phyloP scores from a whole-genome alignment of 1,139 yeast species.

The Yamadazyma triangularis region DNA sequence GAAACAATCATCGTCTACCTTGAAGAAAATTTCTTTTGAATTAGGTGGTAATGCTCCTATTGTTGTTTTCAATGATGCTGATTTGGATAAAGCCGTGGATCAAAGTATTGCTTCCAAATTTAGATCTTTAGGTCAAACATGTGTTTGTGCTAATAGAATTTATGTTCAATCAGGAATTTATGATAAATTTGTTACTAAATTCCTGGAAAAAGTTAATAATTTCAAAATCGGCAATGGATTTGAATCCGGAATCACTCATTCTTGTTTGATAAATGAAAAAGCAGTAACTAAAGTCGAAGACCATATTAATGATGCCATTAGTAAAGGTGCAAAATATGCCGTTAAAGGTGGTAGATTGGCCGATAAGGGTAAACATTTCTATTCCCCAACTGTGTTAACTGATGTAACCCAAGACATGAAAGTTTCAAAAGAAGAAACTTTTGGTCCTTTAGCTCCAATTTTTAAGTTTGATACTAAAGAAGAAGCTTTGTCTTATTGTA shows the following conservation, averaged over 20 bases:
- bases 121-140: conserved; percentile 81
- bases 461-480: conserved; percentile 36
- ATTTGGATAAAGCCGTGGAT: conserved; percentile 43
- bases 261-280: conserved; percentile 39
- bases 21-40: conserved; percentile 48
- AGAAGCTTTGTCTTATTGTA: conserved; percentile 34
- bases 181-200: conserved; percentile 46
- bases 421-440: conserved; percentile 41
- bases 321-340: conserved; percentile 39
- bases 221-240: conserved; percentile 44
- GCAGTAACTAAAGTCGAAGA: conserved; percentile 36
- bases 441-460: conserved; percentile 45
- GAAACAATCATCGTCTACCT: conserved; percentile 42
- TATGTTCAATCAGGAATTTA: conserved; percentile 68
- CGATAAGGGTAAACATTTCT: conserved; percentile 35
- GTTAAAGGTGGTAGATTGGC: conserved; percentile 38
- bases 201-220: conserved; percentile 27
- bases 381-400: conserved; percentile 38
- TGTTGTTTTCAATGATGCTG: conserved; percentile 46
- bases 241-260: conserved; percentile 40
- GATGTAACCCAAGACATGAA: conserved; percentile 36
- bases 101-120: conserved; percentile 53
- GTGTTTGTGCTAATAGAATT: conserved; percentile 84
- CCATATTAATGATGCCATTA: conserved; percentile 38
- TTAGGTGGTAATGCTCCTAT: conserved; percentile 53